Conservation (phyloP, 1,284 basidiomycete genomes). For the Cryptococcus deneoformans region DNA sequence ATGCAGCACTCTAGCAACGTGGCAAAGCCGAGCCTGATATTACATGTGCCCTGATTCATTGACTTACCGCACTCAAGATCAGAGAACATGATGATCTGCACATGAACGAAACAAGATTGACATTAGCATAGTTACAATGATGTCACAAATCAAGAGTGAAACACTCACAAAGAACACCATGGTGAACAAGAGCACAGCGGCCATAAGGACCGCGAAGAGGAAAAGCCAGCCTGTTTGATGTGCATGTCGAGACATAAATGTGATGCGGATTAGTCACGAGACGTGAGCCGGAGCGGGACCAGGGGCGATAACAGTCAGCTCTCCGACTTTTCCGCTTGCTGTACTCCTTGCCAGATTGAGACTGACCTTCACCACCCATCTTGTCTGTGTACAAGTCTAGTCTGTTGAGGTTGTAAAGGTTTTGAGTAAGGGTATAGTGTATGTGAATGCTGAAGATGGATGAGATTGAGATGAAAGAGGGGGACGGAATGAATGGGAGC, state of each 20-base stretch:
- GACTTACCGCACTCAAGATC: constrained; percentile 78
- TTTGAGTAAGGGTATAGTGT: too few species aligned
- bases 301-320: too few species aligned
- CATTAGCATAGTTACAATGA: background rate
- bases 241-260: background rate
- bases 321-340: background rate
- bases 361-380: constrained; percentile 48
- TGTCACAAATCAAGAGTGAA: background rate
- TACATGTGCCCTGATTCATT: too few species aligned
- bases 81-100: constrained; percentile 99
- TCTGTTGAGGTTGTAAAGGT: background rate
- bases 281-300: background rate
- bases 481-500: background rate
- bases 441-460: background rate
- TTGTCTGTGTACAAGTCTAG: constrained; percentile 10
- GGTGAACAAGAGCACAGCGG: constrained; percentile 88
- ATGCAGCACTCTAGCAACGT: background rate
- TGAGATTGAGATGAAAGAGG: background rate
- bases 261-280: background rate
- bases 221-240: constrained; percentile 77
- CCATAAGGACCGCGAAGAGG: constrained; percentile 87
- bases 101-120: background rate
- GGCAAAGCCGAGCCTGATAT: too few species aligned
- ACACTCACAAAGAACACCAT: constrained; percentile 95
- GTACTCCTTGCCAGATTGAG: background rate